Base-by-base conservation (phyloP, 352 stramenopile genomes). In the Pseudoperonospora humuli region DNA sequence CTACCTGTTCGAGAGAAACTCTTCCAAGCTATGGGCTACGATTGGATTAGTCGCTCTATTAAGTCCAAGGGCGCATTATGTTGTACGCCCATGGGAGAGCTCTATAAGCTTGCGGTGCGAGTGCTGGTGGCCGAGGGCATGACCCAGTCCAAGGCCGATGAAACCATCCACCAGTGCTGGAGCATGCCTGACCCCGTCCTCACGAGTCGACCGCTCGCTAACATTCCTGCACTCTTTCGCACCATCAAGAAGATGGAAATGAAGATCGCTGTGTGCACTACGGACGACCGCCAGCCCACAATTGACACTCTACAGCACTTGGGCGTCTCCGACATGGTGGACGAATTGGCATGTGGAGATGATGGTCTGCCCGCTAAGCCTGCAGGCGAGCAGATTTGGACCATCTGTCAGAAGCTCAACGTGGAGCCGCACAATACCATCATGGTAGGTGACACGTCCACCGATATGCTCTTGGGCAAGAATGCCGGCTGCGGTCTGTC, bases 181-280 rank as follows among this genome's bases (percentile, higher is more conserved):
- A 72, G 67, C 36, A 86, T 94, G 71, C 82, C 82, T 2, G 74
- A 92, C 41, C 73, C 79, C 0, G 73, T 86, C 39, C 53, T 70
- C 31, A 88, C 78, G 24, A 86, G 74, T 33, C 69, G 78, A 0
- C 77, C 82, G 20, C 69, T 91, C 13, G 72, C 43, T 10, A 81
- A 94, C 48, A 67, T 94, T 31, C 57, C 57, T 3, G 75, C 63
- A 15, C 73, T 94, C 39, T 94, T 94, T 53, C 74, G 72, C 28
- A 85, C 72, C 18, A 87, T 91, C 57, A 82, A 84, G 56, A 71
- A 75, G 25, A 88, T 92, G 73, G 65, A 66, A 45, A 87, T 90
- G 50, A 92, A 94, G 66, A 94, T 94, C 43, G 80, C 82, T 13
- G 79, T 94, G 36, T 91, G 77, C 61, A 94, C 82, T 9, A 90